Base-by-base conservation (phyloP, 1,284 basidiomycete species). In the Porodaedalea pini region DNA sequence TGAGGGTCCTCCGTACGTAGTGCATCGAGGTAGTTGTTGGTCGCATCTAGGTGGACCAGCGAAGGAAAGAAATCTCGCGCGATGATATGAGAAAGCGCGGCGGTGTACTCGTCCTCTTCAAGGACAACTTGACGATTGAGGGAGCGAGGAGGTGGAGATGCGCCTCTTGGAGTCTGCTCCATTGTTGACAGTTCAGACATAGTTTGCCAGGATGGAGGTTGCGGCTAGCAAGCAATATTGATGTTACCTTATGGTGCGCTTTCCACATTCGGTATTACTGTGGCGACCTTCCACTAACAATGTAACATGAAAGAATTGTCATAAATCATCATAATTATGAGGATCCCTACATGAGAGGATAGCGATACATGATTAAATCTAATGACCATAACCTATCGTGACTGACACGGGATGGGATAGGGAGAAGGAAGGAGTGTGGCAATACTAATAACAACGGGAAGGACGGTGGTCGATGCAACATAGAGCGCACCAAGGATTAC, bases 1-100 rank as follows among this genome's bases (percentile, higher is more conserved):
- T 80, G 74, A 1, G 88, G 83, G 67, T 95, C 90, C 62, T 86
- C 78, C 23, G 84, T 76, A 43, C 80, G 78, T 21, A 93, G 75
- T 0, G 92, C 91, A 58, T 90, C 85, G 15, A 94, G 81, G 69
- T 92, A 93, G 57, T 79, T 81, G 69, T 94, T 92, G 15, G 91
- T 92, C 19, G 91, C 90, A 65, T 94, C 90, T 31, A 95, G 78
- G 64, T 92, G 90, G 19, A 87, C 83, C 10, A 97, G 82, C 11
- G 89, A 91, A 0, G 96, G 96, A 68, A 98, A 99, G 79, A 98
- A 99, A 74, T 98, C 95, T 52, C 97, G 86, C 49, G 92, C 88
- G 69, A 99, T 98, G 68, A 99, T 97, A 51, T 86, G 81, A 2
- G 92, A 93, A n/a, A 99, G 79, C 0, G 91, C 90, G 52, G 83